Evolutionary conservation across 2,329 filamentous ascomycete genomes (phyloP).

Genomic region (Rugonectria rugulosa): DNA sequence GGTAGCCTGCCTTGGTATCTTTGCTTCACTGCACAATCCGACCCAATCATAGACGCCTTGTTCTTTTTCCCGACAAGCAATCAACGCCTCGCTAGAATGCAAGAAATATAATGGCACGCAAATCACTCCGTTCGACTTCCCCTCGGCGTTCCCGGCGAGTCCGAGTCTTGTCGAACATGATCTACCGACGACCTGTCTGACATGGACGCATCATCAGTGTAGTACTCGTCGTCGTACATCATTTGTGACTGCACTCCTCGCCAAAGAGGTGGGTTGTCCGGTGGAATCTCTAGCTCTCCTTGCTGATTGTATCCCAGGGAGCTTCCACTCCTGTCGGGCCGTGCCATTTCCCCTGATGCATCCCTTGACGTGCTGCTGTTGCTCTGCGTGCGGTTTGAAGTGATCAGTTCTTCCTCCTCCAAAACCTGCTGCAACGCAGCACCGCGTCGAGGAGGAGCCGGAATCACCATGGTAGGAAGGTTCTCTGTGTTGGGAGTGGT

Average conservation of each 20-base stretch:
- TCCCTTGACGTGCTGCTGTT: constrained; percentile 36
- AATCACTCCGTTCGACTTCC: constrained; percentile 18
- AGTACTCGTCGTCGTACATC: constrained; percentile 45
- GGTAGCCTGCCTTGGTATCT: constrained; percentile 6
- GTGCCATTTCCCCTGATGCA: constrained; percentile 31
- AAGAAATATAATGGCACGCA: constrained; percentile 35
- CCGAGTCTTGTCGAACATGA: constrained; percentile 36
- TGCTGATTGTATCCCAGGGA: constrained; percentile 32
- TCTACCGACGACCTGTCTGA: constrained; percentile 41
- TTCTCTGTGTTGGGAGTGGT: constrained; percentile 62
- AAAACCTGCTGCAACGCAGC: constrained; percentile 63
- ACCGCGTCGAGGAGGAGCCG: constrained; percentile 66
- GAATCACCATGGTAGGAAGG: constrained; percentile 67
- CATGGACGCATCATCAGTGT: constrained; percentile 41
- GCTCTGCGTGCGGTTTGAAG: constrained; percentile 26
- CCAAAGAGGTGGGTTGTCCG: constrained; percentile 52
- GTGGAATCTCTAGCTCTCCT: constrained; percentile 39
- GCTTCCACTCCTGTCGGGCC: constrained; percentile 32
- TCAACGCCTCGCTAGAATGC: constrained; percentile 40
- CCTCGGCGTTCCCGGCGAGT: constrained; percentile 34
- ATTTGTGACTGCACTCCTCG: constrained; percentile 47
- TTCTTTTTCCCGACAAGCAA: constrained; percentile 12
- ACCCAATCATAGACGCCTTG: neutral
- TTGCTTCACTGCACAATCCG: constrained; percentile 4
- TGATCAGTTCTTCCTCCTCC: constrained; percentile 57